phyloP scores from a whole-genome alignment of 140 eudicot genomes.

The Anethum foeniculum region DNA sequence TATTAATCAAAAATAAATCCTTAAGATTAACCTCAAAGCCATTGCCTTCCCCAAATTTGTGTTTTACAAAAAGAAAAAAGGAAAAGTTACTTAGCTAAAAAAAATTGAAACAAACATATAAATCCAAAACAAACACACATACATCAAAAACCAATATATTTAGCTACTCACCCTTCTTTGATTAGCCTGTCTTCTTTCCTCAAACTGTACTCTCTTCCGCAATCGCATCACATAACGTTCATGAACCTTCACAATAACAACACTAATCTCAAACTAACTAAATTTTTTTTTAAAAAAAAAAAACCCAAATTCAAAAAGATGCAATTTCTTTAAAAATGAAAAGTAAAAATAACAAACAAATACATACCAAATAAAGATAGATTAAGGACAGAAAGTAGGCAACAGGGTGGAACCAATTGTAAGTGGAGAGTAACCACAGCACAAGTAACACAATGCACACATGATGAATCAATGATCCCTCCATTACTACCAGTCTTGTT shows the following conservation, averaged over 20 bases:
- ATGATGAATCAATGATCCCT: constrained; percentile 75
- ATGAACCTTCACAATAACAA: constrained; percentile 45
- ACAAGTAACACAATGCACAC: constrained; percentile 61
- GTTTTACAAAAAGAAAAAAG: not conserved
- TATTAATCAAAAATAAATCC: not conserved
- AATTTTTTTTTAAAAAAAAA: not conserved
- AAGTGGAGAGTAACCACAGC: constrained; percentile 63
- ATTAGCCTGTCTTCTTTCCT: constrained; percentile 59
- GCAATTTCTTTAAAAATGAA: not conserved
- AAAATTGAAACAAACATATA: not conserved
- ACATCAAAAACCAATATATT: not conserved
- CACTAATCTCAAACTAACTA: not conserved
- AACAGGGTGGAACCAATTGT: constrained; percentile 45
- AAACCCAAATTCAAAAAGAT: not conserved
- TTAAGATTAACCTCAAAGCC: not conserved
- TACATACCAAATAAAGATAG: constrained; percentile 65
- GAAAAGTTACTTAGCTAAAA: not conserved
- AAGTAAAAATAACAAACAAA: not conserved
- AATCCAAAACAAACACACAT: not conserved
- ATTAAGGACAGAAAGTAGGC: constrained; percentile 56
- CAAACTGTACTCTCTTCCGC: constrained; percentile 59
- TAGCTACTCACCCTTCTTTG: constrained; percentile 59
- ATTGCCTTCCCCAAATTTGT: not conserved
- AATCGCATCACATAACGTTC: constrained; percentile 56
- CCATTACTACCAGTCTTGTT: constrained; percentile 46